A percentile compares a stretch with the other conserved stretches of the same genome.
Evolutionary conservation across 352 stramenopile species (phyloP).

Genomic region (Phytophthora aleatoria): DNA sequence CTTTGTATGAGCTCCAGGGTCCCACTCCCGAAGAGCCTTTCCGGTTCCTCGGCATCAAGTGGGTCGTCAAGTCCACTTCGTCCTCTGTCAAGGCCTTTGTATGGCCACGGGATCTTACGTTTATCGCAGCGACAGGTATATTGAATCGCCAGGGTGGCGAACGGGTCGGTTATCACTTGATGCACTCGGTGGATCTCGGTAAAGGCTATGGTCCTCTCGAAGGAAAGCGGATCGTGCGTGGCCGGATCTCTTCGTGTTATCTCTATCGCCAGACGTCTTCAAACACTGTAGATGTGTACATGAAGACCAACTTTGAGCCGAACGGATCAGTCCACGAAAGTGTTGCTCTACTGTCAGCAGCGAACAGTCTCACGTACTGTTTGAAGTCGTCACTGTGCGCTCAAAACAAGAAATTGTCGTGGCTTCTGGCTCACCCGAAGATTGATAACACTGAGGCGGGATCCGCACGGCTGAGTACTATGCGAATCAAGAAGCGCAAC

Average conservation of each 20-base stretch:
- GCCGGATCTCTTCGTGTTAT: constrained; percentile 48
- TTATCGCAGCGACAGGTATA: constrained; percentile 52
- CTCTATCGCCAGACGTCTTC: constrained; percentile 44
- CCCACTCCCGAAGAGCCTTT: constrained; percentile 49
- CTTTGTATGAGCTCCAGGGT: constrained; percentile 39
- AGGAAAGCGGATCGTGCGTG: constrained; percentile 39
- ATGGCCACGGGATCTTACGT: constrained; percentile 51
- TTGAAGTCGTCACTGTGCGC: constrained; percentile 40
- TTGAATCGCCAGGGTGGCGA: constrained; percentile 45
- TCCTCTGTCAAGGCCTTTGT: constrained; percentile 39
- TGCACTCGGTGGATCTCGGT: constrained; percentile 51
- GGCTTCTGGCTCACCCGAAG: constrained; percentile 41
- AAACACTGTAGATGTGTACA: constrained; percentile 52
- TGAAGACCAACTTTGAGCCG: constrained; percentile 51
- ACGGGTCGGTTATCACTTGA: constrained; percentile 60
- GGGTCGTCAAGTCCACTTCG: constrained; percentile 38
- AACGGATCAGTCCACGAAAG: constrained; percentile 39
- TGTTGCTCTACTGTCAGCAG: constrained; percentile 38
- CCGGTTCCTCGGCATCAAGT: constrained; percentile 49
- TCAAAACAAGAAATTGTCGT: constrained; percentile 61
- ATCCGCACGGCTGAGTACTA: constrained; percentile 20
- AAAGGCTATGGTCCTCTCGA: constrained; percentile 35
- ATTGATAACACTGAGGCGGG: constrained; percentile 14
- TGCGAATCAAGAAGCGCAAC: constrained; percentile 26
- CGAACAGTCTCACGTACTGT: constrained; percentile 43